These are phyloP conservation scores for Dactylella cylindrospora DNA, from an alignment of 2,329 filamentous ascomycete species.

Conservation along the genomic window DNA sequence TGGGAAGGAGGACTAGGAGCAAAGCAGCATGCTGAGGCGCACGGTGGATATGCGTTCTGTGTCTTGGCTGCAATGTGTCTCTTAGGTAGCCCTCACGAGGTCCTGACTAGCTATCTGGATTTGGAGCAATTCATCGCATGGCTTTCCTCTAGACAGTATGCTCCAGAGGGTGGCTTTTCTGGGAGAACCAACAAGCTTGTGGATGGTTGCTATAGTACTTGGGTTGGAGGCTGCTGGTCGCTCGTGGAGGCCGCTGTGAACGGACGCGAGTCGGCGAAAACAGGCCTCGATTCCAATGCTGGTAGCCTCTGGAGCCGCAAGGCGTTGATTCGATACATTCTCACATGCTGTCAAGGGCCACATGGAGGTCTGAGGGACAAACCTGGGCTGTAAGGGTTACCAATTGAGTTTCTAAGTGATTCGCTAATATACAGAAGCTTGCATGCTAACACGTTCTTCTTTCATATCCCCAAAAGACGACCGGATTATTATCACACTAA, in stretches of 20 bases:
- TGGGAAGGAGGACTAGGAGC: slow-evolving; percentile 92
- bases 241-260: slow-evolving; percentile 77
- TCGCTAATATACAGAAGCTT: background rate
- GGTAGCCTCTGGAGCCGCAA: slow-evolving; percentile 74
- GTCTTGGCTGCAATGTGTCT: slow-evolving; percentile 86
- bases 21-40: slow-evolving; percentile 80
- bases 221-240: slow-evolving; percentile 94
- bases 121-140: slow-evolving; percentile 76
- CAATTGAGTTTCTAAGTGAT: background rate
- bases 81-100: slow-evolving; percentile 69
- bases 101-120: slow-evolving; percentile 59
- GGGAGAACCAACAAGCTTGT: slow-evolving; percentile 97
- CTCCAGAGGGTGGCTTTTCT: slow-evolving; percentile 87
- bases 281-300: slow-evolving; percentile 35
- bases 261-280: slow-evolving; percentile 14
- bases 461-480: too few species aligned
- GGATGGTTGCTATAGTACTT: slow-evolving; percentile 97
- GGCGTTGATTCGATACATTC: slow-evolving; percentile 83
- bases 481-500: slow-evolving; percentile 48
- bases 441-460: too few species aligned
- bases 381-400: slow-evolving; percentile 73
- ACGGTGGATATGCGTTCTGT: slow-evolving; percentile 96
- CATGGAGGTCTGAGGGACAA: slow-evolving; percentile 89
- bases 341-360: slow-evolving; percentile 80
- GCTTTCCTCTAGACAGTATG: slow-evolving; percentile 85